Evolutionary conservation across 352 stramenopile genomes (phyloP).

Genomic region (Pythium folliculosum): DNA sequence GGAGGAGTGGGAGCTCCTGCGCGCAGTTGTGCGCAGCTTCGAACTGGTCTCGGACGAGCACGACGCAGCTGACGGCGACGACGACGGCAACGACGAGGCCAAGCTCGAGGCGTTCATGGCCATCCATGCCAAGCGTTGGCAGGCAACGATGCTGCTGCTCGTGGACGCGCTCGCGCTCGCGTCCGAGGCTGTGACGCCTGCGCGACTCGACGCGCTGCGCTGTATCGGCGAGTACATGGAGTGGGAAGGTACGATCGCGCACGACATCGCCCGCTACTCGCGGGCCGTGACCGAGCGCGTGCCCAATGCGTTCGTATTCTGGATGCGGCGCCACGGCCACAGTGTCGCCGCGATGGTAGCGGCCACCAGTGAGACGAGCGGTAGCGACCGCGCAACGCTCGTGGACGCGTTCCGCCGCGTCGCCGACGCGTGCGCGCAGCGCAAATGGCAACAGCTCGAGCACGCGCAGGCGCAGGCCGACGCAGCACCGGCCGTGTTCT

Average conservation of each 20-base stretch:
- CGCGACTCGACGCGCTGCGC: slow-evolving; percentile 59
- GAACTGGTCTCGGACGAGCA: slow-evolving; percentile 34
- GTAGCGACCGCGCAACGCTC: slow-evolving; percentile 31
- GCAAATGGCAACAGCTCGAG: slow-evolving; percentile 54
- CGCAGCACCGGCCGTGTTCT: slow-evolving; percentile 19
- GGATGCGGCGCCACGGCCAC: slow-evolving; percentile 49
- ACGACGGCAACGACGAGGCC: slow-evolving; percentile 7
- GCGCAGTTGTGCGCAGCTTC: slow-evolving; percentile 70
- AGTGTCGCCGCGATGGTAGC: background rate
- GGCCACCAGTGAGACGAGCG: background rate
- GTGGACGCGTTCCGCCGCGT: slow-evolving; percentile 52
- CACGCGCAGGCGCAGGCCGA: slow-evolving; percentile 36
- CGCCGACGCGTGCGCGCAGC: slow-evolving; percentile 33
- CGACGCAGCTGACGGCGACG: background rate
- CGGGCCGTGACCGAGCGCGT: slow-evolving; percentile 62
- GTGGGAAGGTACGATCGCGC: slow-evolving; percentile 82
- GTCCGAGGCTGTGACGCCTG: slow-evolving; percentile 56
- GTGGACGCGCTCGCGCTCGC: slow-evolving; percentile 72
- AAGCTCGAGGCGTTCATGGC: slow-evolving; percentile 57
- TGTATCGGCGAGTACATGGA: slow-evolving; percentile 83
- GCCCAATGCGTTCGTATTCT: slow-evolving; percentile 80
- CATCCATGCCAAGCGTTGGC: slow-evolving; percentile 78
- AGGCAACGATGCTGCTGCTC: slow-evolving; percentile 77
- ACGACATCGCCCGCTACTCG: slow-evolving; percentile 72
- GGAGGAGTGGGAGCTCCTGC: slow-evolving; percentile 62